Conservation (phyloP, 2,329 filamentous ascomycete genomes). For the Penicillium psychrosexuale region DNA sequence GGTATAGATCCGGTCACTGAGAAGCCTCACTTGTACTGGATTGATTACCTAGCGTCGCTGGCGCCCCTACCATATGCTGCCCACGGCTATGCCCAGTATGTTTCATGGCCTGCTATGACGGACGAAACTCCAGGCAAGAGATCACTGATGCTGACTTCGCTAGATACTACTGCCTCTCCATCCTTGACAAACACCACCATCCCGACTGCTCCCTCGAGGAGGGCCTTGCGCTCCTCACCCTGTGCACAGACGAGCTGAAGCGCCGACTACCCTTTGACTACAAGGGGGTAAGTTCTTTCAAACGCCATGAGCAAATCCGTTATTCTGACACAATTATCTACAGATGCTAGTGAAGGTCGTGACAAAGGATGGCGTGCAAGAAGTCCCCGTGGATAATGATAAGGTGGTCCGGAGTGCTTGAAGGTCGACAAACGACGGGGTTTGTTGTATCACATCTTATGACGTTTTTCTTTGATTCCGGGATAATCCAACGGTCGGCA, state of each 20-base stretch:
- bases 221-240: slow-evolving; percentile 84
- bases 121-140: background rate
- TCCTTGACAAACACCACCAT: slow-evolving; percentile 97
- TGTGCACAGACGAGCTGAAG: slow-evolving; percentile 98
- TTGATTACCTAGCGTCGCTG: slow-evolving; percentile 90
- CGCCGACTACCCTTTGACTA: slow-evolving; percentile 96
- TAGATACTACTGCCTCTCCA: slow-evolving; percentile 95
- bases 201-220: slow-evolving; percentile 86
- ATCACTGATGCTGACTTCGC: slow-evolving; percentile 15
- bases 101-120: slow-evolving; percentile 10
- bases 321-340: slow-evolving; percentile 16
- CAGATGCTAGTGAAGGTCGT: slow-evolving; percentile 74
- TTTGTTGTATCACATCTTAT: slow-evolving; percentile 30
- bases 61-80: slow-evolving; percentile 91
- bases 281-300: slow-evolving; percentile 71
- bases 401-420: slow-evolving; percentile 53
- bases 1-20: slow-evolving; percentile 89
- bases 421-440: slow-evolving; percentile 29
- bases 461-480: slow-evolving; percentile 32
- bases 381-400: slow-evolving; percentile 82
- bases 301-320: background rate
- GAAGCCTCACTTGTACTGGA: slow-evolving; percentile 92
- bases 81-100: slow-evolving; percentile 95
- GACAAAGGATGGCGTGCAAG: slow-evolving; percentile 86
- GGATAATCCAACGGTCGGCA: slow-evolving; percentile 25